phyloP scores from a whole-genome alignment of 2,329 filamentous ascomycete genomes.

The Colletotrichum somersetense region DNA sequence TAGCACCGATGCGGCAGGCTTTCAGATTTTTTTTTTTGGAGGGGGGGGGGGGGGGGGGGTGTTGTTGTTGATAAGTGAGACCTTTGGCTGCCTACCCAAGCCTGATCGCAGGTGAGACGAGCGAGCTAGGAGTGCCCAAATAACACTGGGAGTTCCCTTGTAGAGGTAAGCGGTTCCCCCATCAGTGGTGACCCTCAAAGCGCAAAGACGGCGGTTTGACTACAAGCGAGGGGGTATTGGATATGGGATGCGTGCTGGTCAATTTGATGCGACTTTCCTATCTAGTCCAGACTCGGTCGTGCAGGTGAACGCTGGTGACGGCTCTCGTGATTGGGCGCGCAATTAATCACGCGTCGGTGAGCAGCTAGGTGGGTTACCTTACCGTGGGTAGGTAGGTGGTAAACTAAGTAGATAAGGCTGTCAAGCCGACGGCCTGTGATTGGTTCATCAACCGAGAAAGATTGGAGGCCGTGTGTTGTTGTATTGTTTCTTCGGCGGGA shows the following conservation, averaged over 20 bases:
- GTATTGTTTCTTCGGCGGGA: constrained; percentile 2
- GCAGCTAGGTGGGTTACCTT: background rate
- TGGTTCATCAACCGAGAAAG: background rate
- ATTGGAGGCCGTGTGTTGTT: background rate
- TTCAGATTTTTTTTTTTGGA: background rate
- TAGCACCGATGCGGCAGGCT: background rate
- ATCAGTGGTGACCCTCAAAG: background rate
- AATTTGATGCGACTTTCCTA: constrained; percentile 15
- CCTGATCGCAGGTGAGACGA: background rate
- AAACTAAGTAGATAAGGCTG: background rate
- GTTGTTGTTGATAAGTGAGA: background rate
- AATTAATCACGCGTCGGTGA: constrained; percentile 13
- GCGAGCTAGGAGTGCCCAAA: background rate
- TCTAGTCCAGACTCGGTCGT: background rate
- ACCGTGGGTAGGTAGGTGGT: no score
- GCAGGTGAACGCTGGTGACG: background rate
- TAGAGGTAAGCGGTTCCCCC: background rate
- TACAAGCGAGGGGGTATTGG: background rate
- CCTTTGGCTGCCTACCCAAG: background rate
- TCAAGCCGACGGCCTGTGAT: background rate
- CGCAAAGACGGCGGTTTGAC: background rate
- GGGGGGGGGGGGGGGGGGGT: background rate
- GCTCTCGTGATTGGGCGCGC: constrained; percentile 12
- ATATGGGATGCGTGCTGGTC: constrained; percentile 9
- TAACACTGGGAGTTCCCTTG: background rate